These are phyloP conservation scores for Fusarium devonianum DNA, from an alignment of 2,329 filamentous ascomycete genomes.

Conservation along the genomic window DNA sequence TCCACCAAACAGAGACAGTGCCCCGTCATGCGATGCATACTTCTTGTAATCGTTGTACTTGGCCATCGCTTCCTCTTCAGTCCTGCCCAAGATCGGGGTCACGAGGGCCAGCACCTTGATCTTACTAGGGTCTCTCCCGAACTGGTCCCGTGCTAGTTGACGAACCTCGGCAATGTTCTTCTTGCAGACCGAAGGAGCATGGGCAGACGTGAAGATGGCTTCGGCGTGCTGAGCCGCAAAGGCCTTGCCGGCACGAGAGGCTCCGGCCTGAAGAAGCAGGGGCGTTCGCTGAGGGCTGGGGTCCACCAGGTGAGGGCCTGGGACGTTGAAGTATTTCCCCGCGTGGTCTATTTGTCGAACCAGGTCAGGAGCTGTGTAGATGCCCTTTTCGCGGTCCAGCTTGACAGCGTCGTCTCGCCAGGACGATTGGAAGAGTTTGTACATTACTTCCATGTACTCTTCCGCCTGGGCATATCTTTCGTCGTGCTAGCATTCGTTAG, in stretches of 20 bases:
- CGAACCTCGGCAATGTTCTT: slow-evolving; percentile 70
- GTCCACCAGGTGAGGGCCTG: slow-evolving; percentile 70
- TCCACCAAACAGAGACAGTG: slow-evolving; percentile 73
- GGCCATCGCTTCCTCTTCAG: slow-evolving; percentile 69
- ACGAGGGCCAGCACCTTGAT: slow-evolving; percentile 75
- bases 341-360: slow-evolving; percentile 72
- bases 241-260: slow-evolving; percentile 68
- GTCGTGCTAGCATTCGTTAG: slow-evolving; percentile 58
- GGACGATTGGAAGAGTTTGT: slow-evolving; percentile 72
- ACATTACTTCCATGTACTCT: slow-evolving; percentile 69
- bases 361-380: slow-evolving; percentile 61
- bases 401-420: slow-evolving; percentile 73
- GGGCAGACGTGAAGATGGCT: slow-evolving; percentile 73
- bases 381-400: slow-evolving; percentile 62
- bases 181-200: slow-evolving; percentile 67
- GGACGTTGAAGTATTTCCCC: slow-evolving; percentile 69
- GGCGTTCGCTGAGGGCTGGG: slow-evolving; percentile 74
- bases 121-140: slow-evolving; percentile 63
- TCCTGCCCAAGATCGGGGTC: slow-evolving; percentile 69
- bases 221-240: slow-evolving; percentile 77
- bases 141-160: slow-evolving; percentile 57
- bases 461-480: slow-evolving; percentile 69
- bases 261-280: slow-evolving; percentile 73
- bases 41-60: slow-evolving; percentile 69
- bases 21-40: slow-evolving; percentile 68